Conservation (phyloP, 345 rosid genomes). For the Lepidium sativum region DNA sequence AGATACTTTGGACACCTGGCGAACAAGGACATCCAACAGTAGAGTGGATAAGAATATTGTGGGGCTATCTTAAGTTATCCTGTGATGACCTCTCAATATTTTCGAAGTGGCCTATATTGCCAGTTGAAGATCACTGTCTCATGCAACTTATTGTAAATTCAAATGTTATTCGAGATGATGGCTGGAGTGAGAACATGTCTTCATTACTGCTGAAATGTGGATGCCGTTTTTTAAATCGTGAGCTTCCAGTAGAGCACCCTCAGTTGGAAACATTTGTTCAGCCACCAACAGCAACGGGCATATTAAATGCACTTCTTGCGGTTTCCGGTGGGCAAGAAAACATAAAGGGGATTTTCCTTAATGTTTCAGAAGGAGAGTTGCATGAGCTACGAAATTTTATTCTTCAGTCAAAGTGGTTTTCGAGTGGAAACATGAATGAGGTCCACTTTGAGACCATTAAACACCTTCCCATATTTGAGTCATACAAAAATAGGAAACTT, state of each 20-base stretch:
- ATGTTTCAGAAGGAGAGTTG: conserved; percentile 74
- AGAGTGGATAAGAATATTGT: conserved; percentile 69
- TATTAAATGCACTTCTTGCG: conserved; percentile 69
- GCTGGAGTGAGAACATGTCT: conserved; percentile 95
- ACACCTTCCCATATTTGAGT: conserved; percentile 79
- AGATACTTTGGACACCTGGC: conserved; percentile 76
- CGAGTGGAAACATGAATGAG: conserved; percentile 59
- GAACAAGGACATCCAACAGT: conserved; percentile 65
- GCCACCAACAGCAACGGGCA: conserved; percentile 76
- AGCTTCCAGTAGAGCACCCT: conserved; percentile 67
- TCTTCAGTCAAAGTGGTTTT: conserved; percentile 93
- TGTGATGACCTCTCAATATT: conserved; percentile 84
- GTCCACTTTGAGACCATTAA: conserved; percentile 56
- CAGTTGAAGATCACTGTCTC: conserved; percentile 63
- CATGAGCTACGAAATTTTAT: conserved; percentile 81
- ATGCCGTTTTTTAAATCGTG: conserved; percentile 65
- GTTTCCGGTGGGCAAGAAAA: conserved; percentile 55
- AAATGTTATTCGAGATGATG: conserved; percentile 62
- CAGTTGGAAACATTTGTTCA: conserved; percentile 76
- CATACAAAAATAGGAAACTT: conserved; percentile 60
- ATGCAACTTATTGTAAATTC: conserved; percentile 65
- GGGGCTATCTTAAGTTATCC: conserved; percentile 66
- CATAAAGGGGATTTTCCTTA: conserved; percentile 44
- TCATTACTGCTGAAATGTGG: conserved; percentile 78
- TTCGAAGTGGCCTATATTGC: conserved; percentile 92